phyloP scores from a whole-genome alignment of 768 basidiomycete species.

The Lactifluus hygrophoroides region DNA sequence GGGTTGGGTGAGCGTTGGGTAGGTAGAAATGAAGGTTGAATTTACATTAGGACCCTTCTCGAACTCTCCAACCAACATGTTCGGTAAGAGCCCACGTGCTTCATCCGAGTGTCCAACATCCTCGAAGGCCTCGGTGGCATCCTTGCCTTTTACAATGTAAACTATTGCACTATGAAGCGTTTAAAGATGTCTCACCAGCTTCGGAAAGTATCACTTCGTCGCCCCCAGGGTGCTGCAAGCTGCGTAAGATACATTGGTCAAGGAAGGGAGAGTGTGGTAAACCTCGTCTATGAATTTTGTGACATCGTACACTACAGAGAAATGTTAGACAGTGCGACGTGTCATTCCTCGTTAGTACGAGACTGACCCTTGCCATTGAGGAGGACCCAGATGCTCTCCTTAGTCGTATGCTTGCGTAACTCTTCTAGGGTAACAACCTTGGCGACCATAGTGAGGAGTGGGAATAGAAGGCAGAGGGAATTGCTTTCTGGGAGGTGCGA shows the following conservation, averaged over 20 bases:
- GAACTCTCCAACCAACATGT: conserved; percentile 81
- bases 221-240: conserved; percentile 81
- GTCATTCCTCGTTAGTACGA: neutral
- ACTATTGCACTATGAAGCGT: neutral
- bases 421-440: conserved; percentile 63
- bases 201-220: conserved; percentile 96
- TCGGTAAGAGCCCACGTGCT: conserved; percentile 87
- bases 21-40: neutral
- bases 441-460: conserved; percentile 25
- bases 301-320: conserved; percentile 74
- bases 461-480: neutral
- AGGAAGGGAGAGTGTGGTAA: neutral
- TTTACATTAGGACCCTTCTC: conserved; percentile 39
- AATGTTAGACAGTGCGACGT: conserved; percentile 17
- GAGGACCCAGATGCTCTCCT: conserved; percentile 74
- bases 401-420: conserved; percentile 67
- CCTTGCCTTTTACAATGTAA: conserved; percentile 51
- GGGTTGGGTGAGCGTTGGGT: neutral
- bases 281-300: conserved; percentile 95
- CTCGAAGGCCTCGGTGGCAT: conserved; percentile 97
- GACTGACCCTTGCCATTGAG: conserved; percentile 73
- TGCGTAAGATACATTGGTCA: neutral
- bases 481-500: conserved; percentile 2
- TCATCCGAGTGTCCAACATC: conserved; percentile 99
- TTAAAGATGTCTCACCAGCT: conserved; percentile 43